A percentile compares a stretch with the other conserved stretches of the same genome.
Conservation (phyloP, 2,329 filamentous ascomycete genomes). For the Diplocarpon mali region DNA sequence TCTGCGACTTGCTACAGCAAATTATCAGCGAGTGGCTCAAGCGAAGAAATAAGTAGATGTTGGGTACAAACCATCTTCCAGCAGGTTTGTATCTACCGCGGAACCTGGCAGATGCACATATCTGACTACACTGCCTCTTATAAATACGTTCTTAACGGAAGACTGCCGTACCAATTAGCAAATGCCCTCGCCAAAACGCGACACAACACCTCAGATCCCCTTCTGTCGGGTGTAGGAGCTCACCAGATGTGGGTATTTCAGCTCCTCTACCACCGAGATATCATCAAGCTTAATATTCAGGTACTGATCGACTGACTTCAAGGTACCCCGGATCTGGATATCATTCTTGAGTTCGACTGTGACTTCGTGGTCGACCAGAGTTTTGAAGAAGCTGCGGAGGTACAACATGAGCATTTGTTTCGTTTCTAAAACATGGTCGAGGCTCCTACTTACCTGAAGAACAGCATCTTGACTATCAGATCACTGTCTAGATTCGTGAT, state of each 20-base stretch:
- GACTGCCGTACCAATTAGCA: slow-evolving; percentile 33
- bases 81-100: slow-evolving; percentile 56
- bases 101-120: slow-evolving; percentile 61
- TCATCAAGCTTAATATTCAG: slow-evolving; percentile 98
- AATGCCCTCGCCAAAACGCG: background rate
- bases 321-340: slow-evolving; percentile 86
- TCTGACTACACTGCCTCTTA: slow-evolving; percentile 62
- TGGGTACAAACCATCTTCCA: slow-evolving; percentile 50
- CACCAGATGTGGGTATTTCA: slow-evolving; percentile 90
- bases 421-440: background rate
- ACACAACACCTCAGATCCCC: background rate
- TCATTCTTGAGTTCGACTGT: slow-evolving; percentile 99
- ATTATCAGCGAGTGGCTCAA: slow-evolving; percentile 7
- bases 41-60: background rate
- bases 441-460: slow-evolving; percentile 27
- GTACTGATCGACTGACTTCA: slow-evolving; percentile 98
- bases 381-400: slow-evolving; percentile 80
- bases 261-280: slow-evolving; percentile 82
- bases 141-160: slow-evolving; percentile 68
- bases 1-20: slow-evolving; percentile 22
- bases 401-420: slow-evolving; percentile 1
- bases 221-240: slow-evolving; percentile 17
- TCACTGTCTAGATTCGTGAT: background rate
- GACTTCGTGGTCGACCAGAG: slow-evolving; percentile 91
- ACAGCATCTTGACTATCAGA: slow-evolving; percentile 27